Conservation (phyloP, 1,139 yeast species). For the Arxiozyma bovina region DNA sequence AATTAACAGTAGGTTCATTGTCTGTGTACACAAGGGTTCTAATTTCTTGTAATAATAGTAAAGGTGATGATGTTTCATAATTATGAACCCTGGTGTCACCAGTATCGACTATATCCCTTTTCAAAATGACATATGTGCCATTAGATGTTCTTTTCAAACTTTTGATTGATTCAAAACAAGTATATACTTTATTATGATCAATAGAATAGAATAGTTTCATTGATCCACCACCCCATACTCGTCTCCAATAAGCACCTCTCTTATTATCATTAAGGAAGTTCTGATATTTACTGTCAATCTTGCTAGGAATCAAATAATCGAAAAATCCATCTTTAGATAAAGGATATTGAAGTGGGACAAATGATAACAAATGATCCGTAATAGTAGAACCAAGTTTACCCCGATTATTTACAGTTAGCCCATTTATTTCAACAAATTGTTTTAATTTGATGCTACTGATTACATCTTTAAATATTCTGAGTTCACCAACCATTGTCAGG, state of each 20-base stretch:
- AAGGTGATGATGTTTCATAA: not conserved
- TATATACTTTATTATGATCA: constrained; percentile 31
- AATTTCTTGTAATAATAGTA: constrained; percentile 19
- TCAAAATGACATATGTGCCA: constrained; percentile 39
- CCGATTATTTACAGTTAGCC: not conserved
- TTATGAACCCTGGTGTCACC: constrained; percentile 15
- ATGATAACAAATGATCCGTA: constrained; percentile 63
- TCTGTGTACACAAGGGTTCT: constrained; percentile 34
- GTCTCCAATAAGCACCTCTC: constrained; percentile 36
- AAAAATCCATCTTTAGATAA: constrained; percentile 76
- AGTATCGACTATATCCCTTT: constrained; percentile 32
- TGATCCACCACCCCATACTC: constrained; percentile 80
- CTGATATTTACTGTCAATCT: not conserved
- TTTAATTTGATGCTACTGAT: not conserved
- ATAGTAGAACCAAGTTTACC: not conserved
- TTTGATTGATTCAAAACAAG: constrained; percentile 41
- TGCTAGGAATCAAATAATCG: constrained; percentile 45
- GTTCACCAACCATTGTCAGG: not conserved
- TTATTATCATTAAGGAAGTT: constrained; percentile 1
- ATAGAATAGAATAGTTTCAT: constrained; percentile 39
- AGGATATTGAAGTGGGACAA: constrained; percentile 45
- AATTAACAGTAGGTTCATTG: constrained; percentile 11
- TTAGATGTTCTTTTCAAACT: constrained; percentile 33
- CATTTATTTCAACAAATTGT: not conserved
- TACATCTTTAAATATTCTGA: not conserved